Evolutionary conservation across 2,329 filamentous ascomycete genomes (phyloP).

Genomic region (Monilinia fructigena): DNA sequence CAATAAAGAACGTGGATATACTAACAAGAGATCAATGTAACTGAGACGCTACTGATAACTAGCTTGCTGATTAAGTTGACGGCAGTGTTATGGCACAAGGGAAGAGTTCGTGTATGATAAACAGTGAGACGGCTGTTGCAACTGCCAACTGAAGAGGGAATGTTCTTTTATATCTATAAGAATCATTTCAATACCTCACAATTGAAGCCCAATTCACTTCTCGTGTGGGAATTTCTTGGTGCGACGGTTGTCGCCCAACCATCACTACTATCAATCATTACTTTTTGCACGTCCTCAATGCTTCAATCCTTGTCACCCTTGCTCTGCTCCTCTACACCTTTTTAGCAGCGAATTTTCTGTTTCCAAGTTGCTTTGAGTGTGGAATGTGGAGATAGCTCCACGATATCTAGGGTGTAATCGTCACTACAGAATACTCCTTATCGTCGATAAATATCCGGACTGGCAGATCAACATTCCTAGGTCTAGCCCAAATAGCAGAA

Average conservation of each 20-base stretch:
- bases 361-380: slow-evolving; percentile 27
- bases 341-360: slow-evolving; percentile 29
- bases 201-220: slow-evolving; percentile 12
- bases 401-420: slow-evolving; percentile 29
- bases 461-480: slow-evolving; percentile 28
- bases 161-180: slow-evolving; percentile 20
- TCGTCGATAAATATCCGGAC: slow-evolving; percentile 26
- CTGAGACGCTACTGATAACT: background rate
- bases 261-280: slow-evolving; percentile 30
- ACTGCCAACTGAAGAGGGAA: slow-evolving; percentile 8
- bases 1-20: background rate
- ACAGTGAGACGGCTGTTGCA: slow-evolving; percentile 6
- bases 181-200: slow-evolving; percentile 8
- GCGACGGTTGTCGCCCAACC: slow-evolving; percentile 27
- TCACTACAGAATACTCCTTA: slow-evolving; percentile 32
- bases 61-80: background rate
- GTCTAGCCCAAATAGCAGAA: slow-evolving; percentile 27
- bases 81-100: background rate
- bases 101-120: background rate
- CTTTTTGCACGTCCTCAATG: slow-evolving; percentile 37
- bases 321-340: slow-evolving; percentile 37
- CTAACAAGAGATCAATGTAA: background rate
- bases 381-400: slow-evolving; percentile 34
- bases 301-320: slow-evolving; percentile 35
- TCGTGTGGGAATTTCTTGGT: slow-evolving; percentile 10